Percentiles rank a stretch among this genome's conserved stretches.
Conservation (phyloP, 257 asterid genomes). For the Hygrophila difformis region DNA sequence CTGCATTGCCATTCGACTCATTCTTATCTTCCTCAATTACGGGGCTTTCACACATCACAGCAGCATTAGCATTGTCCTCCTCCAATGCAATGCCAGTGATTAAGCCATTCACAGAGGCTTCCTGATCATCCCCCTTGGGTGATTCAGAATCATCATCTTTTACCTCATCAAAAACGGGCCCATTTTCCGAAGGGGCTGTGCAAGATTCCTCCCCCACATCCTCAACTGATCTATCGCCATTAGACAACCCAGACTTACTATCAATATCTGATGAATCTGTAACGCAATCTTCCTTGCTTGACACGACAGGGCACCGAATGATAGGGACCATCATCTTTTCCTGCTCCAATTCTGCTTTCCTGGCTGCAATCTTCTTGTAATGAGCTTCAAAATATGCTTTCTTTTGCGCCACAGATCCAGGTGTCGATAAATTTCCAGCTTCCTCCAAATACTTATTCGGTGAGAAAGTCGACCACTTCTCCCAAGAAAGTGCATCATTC, state of each 20-base stretch:
- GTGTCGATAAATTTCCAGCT: constrained; percentile 75
- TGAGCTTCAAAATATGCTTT: constrained; percentile 96
- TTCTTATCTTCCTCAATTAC: constrained; percentile 24
- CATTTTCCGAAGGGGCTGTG: constrained; percentile 1
- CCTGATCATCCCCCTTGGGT: constrained; percentile 15
- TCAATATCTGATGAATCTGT: constrained; percentile 17
- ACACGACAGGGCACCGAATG: constrained; percentile 17
- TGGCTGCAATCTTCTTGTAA: constrained; percentile 80
- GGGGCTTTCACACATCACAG: constrained; percentile 20
- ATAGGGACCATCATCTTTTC: constrained; percentile 30
- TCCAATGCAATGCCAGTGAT: constrained; percentile 6
- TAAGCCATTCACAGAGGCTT: constrained; percentile 6
- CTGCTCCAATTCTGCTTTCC: constrained; percentile 57
- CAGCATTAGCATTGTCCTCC: constrained; percentile 21
- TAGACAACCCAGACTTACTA: constrained; percentile 11
- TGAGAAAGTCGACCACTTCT: constrained; percentile 89
- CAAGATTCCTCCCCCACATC: constrained; percentile 25
- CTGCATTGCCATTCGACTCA: constrained; percentile 19
- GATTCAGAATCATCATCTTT: constrained; percentile 17
- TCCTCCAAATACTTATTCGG: constrained; percentile 92
- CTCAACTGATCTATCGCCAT: constrained; percentile 23
- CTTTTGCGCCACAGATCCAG: constrained; percentile 92
- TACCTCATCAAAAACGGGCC: constrained; percentile 17
- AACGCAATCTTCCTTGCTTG: constrained; percentile 18
- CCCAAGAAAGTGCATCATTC: constrained; percentile 85